These are phyloP conservation scores for Asclepias syriaca DNA, from an alignment of 257 asterid genomes.

Conservation along the genomic window DNA sequence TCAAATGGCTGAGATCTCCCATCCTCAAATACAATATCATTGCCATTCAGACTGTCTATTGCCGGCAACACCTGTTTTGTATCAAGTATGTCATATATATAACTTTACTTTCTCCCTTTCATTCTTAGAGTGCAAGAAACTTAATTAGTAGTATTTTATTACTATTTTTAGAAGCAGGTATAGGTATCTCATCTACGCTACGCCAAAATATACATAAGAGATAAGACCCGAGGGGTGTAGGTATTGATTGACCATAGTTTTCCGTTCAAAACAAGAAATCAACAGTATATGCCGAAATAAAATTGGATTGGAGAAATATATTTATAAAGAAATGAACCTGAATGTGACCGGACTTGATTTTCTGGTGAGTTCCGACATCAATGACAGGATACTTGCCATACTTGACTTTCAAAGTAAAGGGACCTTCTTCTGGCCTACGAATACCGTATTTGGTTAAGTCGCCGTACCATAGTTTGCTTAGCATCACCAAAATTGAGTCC, in stretches of 20 bases:
- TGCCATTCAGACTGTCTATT: conserved; percentile 31
- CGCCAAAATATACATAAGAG: too few species aligned
- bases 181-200: conserved; percentile 6
- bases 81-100: background rate
- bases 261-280: too few species aligned
- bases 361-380: conserved; percentile 54
- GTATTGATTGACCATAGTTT: too few species aligned
- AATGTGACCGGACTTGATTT: conserved; percentile 51
- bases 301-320: too few species aligned
- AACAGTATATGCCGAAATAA: too few species aligned
- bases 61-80: conserved; percentile 50
- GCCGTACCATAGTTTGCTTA: conserved; percentile 50
- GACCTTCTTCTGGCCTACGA: conserved; percentile 54
- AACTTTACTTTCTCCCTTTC: background rate
- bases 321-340: too few species aligned
- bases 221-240: too few species aligned
- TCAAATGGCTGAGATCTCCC: conserved; percentile 41
- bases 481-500: conserved; percentile 25
- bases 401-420: conserved; percentile 39
- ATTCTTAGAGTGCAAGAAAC: conserved; percentile 16
- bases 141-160: too few species aligned
- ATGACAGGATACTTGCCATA: conserved; percentile 65
- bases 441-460: conserved; percentile 53
- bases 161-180: background rate
- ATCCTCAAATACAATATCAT: conserved; percentile 43